Base-by-base conservation (phyloP, 2,329 filamentous ascomycete genomes). In the Clonostachys sp. region DNA sequence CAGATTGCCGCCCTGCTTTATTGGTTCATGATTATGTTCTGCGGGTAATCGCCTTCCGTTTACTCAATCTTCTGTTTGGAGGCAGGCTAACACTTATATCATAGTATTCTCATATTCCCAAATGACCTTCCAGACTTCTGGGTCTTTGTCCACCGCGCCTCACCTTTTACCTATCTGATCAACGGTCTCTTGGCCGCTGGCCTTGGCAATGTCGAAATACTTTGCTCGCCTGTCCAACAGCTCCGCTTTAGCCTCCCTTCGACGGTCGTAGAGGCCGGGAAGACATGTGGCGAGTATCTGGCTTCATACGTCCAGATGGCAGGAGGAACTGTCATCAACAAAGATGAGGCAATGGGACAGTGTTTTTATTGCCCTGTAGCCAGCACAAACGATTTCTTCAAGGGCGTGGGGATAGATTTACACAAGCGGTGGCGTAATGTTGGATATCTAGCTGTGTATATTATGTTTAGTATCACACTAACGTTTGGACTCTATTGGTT, bases 111-210 rank as follows among this genome's bases (percentile, higher is more conserved):
- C 51, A 83, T 83, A 24, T 70, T 72, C 6, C 84, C 85, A 0
- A 64, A 68, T 3, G 72, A 74, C 0, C 71, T 90, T 2, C 86
- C 86, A 0, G 74, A 79, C 0, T 90, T 90, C 68, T 90, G 86
- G 86, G 80, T 81, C 51, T 89, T 87, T 67, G 89, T 89, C 85
- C 67, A 89, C 63, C 75, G 80, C 24, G 71, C 81, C 12, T 82
- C 77, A 0, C 84, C 83, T 0, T 83, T 87, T 50, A 86, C 82
- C 0, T 89, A 88, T 62, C 81, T 75, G 73, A 80, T 92, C 33
- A 77, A 78, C 7, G 87, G 84, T 17, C 82, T 95, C 70, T 64
- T 92, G 0, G 77, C 84, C 0, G 80, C 79, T 1, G 88, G 81
- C 4, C 81, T 90, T 49, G 74, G 57, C 5, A 61, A 62, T 17